Base-by-base conservation (phyloP, 768 basidiomycete genomes). In the Serendipita vermifera region DNA sequence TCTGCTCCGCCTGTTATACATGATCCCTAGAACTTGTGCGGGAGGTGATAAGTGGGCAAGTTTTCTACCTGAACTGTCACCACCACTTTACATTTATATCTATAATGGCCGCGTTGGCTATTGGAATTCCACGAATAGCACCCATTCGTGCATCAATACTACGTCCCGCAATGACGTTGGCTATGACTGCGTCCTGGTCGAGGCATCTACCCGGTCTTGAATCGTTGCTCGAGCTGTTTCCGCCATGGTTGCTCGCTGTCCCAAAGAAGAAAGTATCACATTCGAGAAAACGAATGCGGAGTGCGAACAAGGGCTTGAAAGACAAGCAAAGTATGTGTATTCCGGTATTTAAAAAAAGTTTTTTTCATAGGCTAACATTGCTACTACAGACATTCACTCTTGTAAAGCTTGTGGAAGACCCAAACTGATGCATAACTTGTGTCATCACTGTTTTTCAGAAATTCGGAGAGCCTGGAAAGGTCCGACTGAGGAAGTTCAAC, bases 191-290 rank as follows among this genome's bases (percentile, higher is more conserved):
- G 22, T 31, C 46, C 5, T 51, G 46, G 46, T 22, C 46, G 5
- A 31, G n/a, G 22, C 29, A 27, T 24, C 7, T 62, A 22, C 77
- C 74, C 9, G 60, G 71, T 3, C 63, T 78, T 33, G 71, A 72
- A 33, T 72, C 75, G 2, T 68, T 83, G 20, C 69, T 75, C 36
- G 87, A 93, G 60, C 78, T 96, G 39, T 77, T 97, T 59, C 93
- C 93, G 11, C 77, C 91, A 0, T 81, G 93, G 67, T 72, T 97
- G 17, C 78, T 91, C 38, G 91, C 92, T 24, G 94, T 94, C 1
- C 94, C 94, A 24, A 97, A 97, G 72, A 85, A 84, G 67, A 93
- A 93, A 71, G 77, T 82, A 9, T 91, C 92, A 0, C 92, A 97
- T 70, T 91, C 89, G 20, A 77, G 87, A 54, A 98, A 98, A 69